Conservation (phyloP, 345 rosid genomes). For the Lumnitzera racemosa region DNA sequence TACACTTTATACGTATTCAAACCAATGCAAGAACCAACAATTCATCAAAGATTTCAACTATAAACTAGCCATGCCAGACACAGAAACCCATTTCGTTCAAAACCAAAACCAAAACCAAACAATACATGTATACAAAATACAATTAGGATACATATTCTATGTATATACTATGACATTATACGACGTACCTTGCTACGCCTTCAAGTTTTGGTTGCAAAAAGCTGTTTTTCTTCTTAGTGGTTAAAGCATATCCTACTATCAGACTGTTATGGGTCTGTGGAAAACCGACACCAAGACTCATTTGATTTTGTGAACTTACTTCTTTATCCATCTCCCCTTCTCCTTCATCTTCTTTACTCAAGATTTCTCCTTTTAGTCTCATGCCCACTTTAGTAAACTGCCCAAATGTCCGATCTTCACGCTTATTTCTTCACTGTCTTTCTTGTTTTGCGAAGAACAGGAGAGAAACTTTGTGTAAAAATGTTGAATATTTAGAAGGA, state of each 20-base stretch:
- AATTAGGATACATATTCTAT: neutral
- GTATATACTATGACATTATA: neutral
- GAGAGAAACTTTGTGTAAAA: no score
- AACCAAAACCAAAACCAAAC: conserved; percentile 11
- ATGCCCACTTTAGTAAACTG: conserved; percentile 1
- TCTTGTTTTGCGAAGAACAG: no score
- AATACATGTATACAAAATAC: neutral
- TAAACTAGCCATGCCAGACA: no score
- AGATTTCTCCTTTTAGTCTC: conserved; percentile 2
- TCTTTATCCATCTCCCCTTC: neutral
- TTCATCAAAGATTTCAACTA: neutral
- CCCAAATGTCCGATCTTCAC: neutral
- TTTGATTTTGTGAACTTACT: no score
- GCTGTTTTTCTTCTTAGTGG: conserved; percentile 83
- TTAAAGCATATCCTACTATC: conserved; percentile 87
- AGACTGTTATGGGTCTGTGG: conserved; percentile 25
- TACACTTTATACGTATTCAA: no score
- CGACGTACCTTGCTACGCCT: conserved; percentile 36
- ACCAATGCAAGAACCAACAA: neutral
- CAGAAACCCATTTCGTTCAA: no score
- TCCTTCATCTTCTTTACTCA: neutral
- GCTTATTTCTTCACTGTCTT: no score
- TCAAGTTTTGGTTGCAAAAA: conserved; percentile 87
- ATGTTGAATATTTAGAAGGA: no score
- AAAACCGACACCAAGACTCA: neutral